Percentiles rank a stretch among this genome's conserved stretches.
These are phyloP conservation scores for Cadophora sp. DNA, from an alignment of 2,329 filamentous ascomycete species.

Conservation along the genomic window DNA sequence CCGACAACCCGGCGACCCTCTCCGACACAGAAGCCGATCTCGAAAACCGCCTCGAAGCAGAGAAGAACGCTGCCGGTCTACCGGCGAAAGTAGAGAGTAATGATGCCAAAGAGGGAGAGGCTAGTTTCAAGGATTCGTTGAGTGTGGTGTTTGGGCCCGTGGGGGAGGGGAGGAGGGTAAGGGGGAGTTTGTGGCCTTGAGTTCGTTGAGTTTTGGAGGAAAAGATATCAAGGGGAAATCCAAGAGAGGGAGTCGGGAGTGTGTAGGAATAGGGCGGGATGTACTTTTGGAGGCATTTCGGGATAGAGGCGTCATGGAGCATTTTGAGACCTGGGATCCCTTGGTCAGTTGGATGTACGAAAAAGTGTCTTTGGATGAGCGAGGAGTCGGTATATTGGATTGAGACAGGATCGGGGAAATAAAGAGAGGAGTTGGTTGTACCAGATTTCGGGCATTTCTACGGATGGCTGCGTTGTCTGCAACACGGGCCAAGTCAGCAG, in stretches of 20 bases:
- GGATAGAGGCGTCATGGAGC: too few species aligned
- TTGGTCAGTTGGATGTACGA: too few species aligned
- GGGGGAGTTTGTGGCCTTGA: conserved; percentile 37
- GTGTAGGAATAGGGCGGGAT: neutral
- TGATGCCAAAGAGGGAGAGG: conserved; percentile 7
- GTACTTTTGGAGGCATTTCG: too few species aligned
- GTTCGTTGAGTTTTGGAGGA: neutral
- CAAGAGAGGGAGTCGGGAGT: neutral
- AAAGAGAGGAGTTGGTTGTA: too few species aligned
- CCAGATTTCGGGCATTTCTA: too few species aligned
- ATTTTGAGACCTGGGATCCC: too few species aligned
- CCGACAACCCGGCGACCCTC: neutral
- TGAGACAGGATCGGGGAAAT: too few species aligned
- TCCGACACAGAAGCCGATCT: neutral
- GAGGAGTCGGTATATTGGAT: too few species aligned
- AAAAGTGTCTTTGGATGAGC: too few species aligned
- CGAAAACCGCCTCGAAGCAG: neutral
- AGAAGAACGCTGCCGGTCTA: neutral
- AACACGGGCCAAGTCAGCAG: too few species aligned
- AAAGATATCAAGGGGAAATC: too few species aligned
- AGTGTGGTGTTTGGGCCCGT: conserved; percentile 23
- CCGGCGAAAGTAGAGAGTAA: neutral
- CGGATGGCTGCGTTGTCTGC: too few species aligned
- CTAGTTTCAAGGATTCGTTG: conserved; percentile 20
- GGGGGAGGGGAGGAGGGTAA: conserved; percentile 28